Conservation (phyloP, 164 flowering plant genomes). For the Amborella trichopoda region DNA sequence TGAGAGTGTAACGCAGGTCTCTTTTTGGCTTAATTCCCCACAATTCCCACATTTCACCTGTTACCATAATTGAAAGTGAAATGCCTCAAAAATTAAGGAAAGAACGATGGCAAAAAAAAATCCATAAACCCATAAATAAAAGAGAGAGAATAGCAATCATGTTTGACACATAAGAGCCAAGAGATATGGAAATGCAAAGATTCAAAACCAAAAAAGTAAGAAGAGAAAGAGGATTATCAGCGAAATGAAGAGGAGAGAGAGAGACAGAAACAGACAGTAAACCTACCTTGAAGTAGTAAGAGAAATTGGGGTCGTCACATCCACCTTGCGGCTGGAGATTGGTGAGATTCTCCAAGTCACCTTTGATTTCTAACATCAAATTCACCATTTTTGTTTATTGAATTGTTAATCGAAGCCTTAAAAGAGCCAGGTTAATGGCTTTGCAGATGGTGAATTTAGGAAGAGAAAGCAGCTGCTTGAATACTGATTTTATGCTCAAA, state of each 20-base stretch:
- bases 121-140: too few species aligned
- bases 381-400: slow-evolving; percentile 88
- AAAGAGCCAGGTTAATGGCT: too few species aligned
- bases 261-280: background rate
- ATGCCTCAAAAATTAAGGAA: too few species aligned
- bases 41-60: slow-evolving; percentile 76
- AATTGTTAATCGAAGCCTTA: too few species aligned
- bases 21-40: slow-evolving; percentile 69
- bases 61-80: too few species aligned
- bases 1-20: slow-evolving; percentile 44
- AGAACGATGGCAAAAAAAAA: too few species aligned
- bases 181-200: too few species aligned
- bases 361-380: slow-evolving; percentile 42
- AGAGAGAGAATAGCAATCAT: too few species aligned
- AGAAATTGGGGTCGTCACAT: slow-evolving; percentile 60
- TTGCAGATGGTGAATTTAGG: too few species aligned
- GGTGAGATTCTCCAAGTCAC: slow-evolving; percentile 69
- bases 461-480: too few species aligned
- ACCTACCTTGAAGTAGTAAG: slow-evolving; percentile 69
- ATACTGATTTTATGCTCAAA: too few species aligned
- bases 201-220: background rate
- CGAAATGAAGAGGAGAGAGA: background rate
- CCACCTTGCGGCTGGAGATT: slow-evolving; percentile 79
- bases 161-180: too few species aligned
- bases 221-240: background rate